Evolutionary conservation across 169 alveolate species (phyloP).

Genomic region (Plasmodium coatneyi): DNA sequence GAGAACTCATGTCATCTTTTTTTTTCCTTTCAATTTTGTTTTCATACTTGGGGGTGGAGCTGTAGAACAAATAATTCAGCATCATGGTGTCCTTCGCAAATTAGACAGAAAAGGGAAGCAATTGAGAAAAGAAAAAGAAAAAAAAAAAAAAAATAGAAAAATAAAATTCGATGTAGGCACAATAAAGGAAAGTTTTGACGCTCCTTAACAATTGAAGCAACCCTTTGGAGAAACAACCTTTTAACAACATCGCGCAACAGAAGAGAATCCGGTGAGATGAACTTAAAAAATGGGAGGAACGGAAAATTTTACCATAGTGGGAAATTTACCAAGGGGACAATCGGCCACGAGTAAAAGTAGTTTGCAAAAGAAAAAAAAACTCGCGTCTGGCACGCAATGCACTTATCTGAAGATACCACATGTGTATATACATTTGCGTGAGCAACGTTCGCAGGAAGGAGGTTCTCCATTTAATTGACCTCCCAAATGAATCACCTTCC

Average conservation of each 20-base stretch:
- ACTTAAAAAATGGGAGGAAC: not conserved
- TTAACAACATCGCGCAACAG: not conserved
- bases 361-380: not conserved
- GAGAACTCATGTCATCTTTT: slow-evolving; percentile 9
- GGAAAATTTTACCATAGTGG: not conserved
- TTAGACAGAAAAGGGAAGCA: not conserved
- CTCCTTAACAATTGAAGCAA: not conserved
- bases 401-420: not conserved
- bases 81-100: not conserved
- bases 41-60: slow-evolving; percentile 18
- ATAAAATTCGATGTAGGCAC: not conserved
- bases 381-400: not conserved
- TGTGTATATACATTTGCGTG: not conserved
- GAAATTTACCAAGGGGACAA: not conserved
- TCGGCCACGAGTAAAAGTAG: not conserved
- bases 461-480: not conserved
- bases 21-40: slow-evolving; percentile 12
- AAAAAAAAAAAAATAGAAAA: not conserved
- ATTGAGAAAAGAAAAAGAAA: slow-evolving; percentile 12
- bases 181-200: not conserved
- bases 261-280: not conserved
- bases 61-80: slow-evolving; percentile 17
- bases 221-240: not conserved
- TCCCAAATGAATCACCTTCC: not conserved
- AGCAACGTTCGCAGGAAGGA: not conserved